Conservation (phyloP, 805 yeast species). For the Candida loeiensis region DNA sequence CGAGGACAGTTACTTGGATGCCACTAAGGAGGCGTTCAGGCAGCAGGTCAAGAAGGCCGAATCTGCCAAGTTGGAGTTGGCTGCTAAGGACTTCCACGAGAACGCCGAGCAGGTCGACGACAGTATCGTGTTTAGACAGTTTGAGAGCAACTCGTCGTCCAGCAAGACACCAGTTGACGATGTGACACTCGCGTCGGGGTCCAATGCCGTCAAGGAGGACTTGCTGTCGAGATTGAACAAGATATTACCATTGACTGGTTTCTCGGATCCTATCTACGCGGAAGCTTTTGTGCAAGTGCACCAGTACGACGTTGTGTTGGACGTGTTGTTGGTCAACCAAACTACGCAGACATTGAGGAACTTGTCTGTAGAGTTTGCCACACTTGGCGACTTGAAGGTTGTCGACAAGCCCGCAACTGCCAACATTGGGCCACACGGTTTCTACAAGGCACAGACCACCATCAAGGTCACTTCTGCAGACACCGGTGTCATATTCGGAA, state of each 20-base stretch:
- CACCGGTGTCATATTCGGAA: constrained; percentile 97
- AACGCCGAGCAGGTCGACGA: constrained; percentile 78
- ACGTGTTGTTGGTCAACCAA: constrained; percentile 91
- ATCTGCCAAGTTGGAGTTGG: constrained; percentile 51
- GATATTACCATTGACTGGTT: constrained; percentile 94
- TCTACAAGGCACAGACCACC: constrained; percentile 84
- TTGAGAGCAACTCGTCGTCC: constrained; percentile 43
- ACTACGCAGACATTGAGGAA: constrained; percentile 88
- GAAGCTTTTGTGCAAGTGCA: constrained; percentile 96
- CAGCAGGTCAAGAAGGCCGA: constrained; percentile 62
- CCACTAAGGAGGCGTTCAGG: constrained; percentile 81
- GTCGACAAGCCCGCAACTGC: constrained; percentile 87
- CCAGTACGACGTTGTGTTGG: constrained; percentile 93
- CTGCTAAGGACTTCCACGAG: constrained; percentile 55
- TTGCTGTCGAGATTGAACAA: constrained; percentile 78
- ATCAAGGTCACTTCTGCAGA: constrained; percentile 95
- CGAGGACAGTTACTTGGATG: constrained; percentile 75
- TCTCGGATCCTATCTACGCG: constrained; percentile 95
- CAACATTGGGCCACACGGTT: constrained; percentile 96
- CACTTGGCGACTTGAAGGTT: constrained; percentile 92
- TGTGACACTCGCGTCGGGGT: constrained; percentile 51
- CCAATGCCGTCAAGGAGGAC: constrained; percentile 51
- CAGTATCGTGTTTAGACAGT: constrained; percentile 73
- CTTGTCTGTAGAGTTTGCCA: constrained; percentile 90
- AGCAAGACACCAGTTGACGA: constrained; percentile 45